Percentiles rank a stretch among this genome's conserved stretches.
phyloP scores from a whole-genome alignment of 805 yeast species.

The Starmerella scarabaei region DNA sequence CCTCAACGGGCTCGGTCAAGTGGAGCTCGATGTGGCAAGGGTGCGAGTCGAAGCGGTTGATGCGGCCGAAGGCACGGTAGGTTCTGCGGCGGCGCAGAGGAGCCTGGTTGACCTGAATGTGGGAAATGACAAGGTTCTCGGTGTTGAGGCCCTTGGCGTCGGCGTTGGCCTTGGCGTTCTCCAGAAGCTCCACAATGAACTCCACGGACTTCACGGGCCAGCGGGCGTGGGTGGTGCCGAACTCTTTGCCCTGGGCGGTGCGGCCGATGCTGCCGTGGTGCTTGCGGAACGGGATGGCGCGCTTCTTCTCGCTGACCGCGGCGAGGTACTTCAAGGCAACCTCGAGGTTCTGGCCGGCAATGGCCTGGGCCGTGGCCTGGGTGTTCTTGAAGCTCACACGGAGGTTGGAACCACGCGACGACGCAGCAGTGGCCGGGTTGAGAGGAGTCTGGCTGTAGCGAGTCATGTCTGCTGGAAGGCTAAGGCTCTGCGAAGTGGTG shows the following conservation, averaged over 20 bases:
- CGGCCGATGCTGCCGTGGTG: conserved; percentile 94
- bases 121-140: conserved; percentile 84
- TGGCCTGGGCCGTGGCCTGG: conserved; percentile 98
- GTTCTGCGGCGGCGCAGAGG: conserved; percentile 99
- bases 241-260: conserved; percentile 99
- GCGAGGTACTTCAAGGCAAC: conserved; percentile 91
- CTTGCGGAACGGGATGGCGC: conserved; percentile 99
- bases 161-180: conserved; percentile 98
- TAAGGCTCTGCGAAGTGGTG: not conserved
- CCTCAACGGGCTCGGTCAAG: conserved; percentile 89
- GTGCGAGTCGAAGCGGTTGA: conserved; percentile 96
- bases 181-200: conserved; percentile 84
- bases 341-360: conserved; percentile 94
- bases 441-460: conserved; percentile 99
- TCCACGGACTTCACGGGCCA: conserved; percentile 99
- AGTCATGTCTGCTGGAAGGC: conserved; percentile 48
- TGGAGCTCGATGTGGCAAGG: conserved; percentile 98
- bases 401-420: conserved; percentile 98
- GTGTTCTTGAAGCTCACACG: conserved; percentile 99
- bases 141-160: conserved; percentile 97
- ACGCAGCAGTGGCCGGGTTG: conserved; percentile 98
- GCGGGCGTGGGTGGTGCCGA: conserved; percentile 99
- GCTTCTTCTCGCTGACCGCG: conserved; percentile 93
- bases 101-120: conserved; percentile 99
- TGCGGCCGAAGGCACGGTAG: conserved; percentile 99